These are phyloP conservation scores for Pelargonium fulgidum DNA, from an alignment of 441 rosid genomes.

Conservation along the genomic window DNA sequence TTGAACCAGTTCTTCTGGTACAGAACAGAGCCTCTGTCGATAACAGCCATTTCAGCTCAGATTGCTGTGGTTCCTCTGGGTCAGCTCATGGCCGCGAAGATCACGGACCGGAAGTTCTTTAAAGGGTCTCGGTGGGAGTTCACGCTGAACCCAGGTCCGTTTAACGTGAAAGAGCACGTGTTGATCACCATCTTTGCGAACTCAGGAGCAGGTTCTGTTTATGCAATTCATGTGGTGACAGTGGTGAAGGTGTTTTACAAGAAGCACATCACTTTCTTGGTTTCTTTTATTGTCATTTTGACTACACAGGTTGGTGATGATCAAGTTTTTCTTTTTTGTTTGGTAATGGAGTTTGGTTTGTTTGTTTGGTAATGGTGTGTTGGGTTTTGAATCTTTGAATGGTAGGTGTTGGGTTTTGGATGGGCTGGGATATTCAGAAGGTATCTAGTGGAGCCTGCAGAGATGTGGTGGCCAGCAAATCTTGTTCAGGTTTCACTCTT, in stretches of 20 bases:
- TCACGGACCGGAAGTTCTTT: constrained; percentile 53
- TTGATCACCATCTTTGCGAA: constrained; percentile 71
- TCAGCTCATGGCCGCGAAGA: constrained; percentile 52
- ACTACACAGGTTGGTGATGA: background rate
- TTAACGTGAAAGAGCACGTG: constrained; percentile 82
- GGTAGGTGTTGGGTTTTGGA: constrained; percentile 73
- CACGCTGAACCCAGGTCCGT: constrained; percentile 73
- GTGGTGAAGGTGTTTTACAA: constrained; percentile 4
- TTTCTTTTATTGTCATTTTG: background rate
- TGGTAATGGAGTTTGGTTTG: background rate
- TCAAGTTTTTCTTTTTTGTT: background rate
- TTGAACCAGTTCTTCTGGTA: constrained; percentile 46
- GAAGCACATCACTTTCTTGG: background rate
- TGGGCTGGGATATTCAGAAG: constrained; percentile 89
- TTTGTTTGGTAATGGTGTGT: background rate
- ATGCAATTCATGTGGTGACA: constrained; percentile 40
- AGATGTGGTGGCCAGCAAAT: constrained; percentile 91
- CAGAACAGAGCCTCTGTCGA: constrained; percentile 35
- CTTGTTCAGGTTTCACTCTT: constrained; percentile 79
- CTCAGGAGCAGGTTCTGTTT: constrained; percentile 68
- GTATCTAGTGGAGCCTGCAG: constrained; percentile 87
- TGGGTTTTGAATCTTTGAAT: background rate
- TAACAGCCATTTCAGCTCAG: constrained; percentile 66
- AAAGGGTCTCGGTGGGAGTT: constrained; percentile 48
- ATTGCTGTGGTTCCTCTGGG: constrained; percentile 73